Percentiles rank a stretch among this genome's conserved stretches.
phyloP scores from a whole-genome alignment of 768 basidiomycete species.

The Galerina sulciceps region DNA sequence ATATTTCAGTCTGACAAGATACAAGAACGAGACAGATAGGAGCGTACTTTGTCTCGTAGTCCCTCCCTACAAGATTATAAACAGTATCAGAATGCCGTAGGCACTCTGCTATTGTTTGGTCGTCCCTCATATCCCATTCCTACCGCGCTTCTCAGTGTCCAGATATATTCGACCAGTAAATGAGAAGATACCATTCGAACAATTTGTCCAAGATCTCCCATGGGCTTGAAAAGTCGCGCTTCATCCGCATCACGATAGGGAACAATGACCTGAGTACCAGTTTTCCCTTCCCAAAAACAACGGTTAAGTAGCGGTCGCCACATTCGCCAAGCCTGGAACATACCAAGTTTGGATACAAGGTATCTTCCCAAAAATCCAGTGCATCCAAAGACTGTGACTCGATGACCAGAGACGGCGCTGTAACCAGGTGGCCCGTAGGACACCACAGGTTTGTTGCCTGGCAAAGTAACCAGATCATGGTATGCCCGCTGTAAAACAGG shows the following conservation, averaged over 20 bases:
- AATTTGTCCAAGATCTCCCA: conserved; percentile 97
- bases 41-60: conserved; percentile 92
- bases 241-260: conserved; percentile 97
- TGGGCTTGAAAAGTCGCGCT: conserved; percentile 85
- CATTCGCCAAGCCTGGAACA: conserved; percentile 14
- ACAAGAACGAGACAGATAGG: conserved; percentile 6
- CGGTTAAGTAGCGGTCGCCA: background rate
- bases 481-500: conserved; percentile 60
- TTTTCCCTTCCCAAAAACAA: conserved; percentile 62
- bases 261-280: conserved; percentile 91
- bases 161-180: background rate
- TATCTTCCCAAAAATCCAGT: conserved; percentile 96
- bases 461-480: conserved; percentile 71
- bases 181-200: conserved; percentile 78
- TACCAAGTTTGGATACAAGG: conserved; percentile 91
- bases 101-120: conserved; percentile 91
- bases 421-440: conserved; percentile 82
- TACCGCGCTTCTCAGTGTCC: conserved; percentile 31
- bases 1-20: conserved; percentile 1
- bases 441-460: conserved; percentile 67
- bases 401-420: conserved; percentile 87
- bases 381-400: conserved; percentile 95
- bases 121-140: conserved; percentile 97
- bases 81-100: conserved; percentile 94
- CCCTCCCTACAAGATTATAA: conserved; percentile 93